Evolutionary conservation across 2,329 filamentous ascomycete species (phyloP), one percentile per base, ranked within the genome.

Genomic region (Endoconidiophora laricicola): DNA sequence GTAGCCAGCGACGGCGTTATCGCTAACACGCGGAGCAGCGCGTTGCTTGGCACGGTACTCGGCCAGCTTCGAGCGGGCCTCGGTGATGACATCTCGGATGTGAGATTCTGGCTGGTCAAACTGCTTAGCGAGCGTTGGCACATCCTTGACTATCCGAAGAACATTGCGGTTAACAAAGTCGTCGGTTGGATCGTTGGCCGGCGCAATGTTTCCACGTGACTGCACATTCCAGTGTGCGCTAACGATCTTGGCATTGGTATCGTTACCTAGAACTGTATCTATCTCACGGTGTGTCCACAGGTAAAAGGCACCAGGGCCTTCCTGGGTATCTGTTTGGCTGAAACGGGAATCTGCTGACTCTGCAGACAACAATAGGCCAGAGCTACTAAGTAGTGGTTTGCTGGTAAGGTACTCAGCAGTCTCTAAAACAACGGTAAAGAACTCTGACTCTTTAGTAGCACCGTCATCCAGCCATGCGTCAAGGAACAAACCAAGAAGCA

Each of bases 81-180:
- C 68, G 45, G 74, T 71, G 49, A 95, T 74, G 36, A 83, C 78
- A 38, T 73, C 69, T 40, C 74, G 69, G 1, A 90, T 76, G 54
- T 87, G 81, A 1, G 78, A 72, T 50, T 80, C 76, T 0, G 80
- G 72, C 12, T 90, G 69, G 1, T 78, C 80, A 57, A 94, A 83
- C 57, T 91, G 81, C 50, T 76, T 76, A 12, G 82, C 81, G 6
- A 98, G 69, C 44, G 82, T 77, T 18, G 73, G 70, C 0, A 79
- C 72, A 0, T 80, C 83, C 54, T 74, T 78, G 36, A 75, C 75
- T 23, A 94, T 73, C 37, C 79, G 78, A 2, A 95, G 66, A 4
- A 94, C 87, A 60, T 96, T 98, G 61, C 94, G 86, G 58, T 90
- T 87, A 59, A 94, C 81, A 54, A 96, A 90, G 60, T 96, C 90